Evolutionary conservation across 495 filamentous ascomycete genomes (phyloP).

Genomic region (Aspergillus steynii): DNA sequence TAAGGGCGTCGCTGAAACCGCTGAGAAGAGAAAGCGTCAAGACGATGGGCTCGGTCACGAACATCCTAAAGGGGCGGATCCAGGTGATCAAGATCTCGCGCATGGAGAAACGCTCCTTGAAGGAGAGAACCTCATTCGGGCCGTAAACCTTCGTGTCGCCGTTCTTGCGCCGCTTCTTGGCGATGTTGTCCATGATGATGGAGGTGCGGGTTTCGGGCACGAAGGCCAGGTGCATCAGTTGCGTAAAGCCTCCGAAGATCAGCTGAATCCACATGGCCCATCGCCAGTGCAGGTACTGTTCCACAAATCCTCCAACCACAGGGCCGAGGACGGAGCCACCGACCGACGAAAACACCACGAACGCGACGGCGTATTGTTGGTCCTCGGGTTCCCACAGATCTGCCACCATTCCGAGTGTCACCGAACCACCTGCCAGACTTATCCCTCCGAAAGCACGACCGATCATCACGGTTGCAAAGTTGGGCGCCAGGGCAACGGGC

Average conservation of each 20-base stretch:
- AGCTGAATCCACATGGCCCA: constrained; percentile 63
- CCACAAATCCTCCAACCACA: constrained; percentile 60
- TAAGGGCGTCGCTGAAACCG: constrained; percentile 62
- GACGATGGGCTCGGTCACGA: constrained; percentile 61
- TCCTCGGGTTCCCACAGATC: constrained; percentile 62
- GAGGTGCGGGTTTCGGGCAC: constrained; percentile 61
- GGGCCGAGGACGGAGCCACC: constrained; percentile 63
- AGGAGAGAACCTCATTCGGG: constrained; percentile 60
- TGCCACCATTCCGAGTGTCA: constrained; percentile 63
- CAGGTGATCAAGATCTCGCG: constrained; percentile 56
- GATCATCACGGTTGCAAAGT: constrained; percentile 56
- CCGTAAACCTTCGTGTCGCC: constrained; percentile 61
- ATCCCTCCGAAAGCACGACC: constrained; percentile 59
- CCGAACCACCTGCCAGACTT: constrained; percentile 60
- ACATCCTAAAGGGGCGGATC: constrained; percentile 62
- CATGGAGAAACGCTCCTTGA: constrained; percentile 59
- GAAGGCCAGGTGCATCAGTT: constrained; percentile 50
- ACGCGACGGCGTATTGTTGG: constrained; percentile 62
- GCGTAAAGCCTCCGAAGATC: constrained; percentile 58
- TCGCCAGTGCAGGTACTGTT: constrained; percentile 50
- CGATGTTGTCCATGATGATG: constrained; percentile 60
- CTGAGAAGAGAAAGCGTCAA: constrained; percentile 55
- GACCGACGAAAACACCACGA: constrained; percentile 64
- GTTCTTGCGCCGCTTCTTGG: constrained; percentile 52
- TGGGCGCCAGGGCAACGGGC: constrained; percentile 52